These are phyloP conservation scores for Orobanche coerulescens DNA, from an alignment of 257 asterid genomes.

Conservation along the genomic window DNA sequence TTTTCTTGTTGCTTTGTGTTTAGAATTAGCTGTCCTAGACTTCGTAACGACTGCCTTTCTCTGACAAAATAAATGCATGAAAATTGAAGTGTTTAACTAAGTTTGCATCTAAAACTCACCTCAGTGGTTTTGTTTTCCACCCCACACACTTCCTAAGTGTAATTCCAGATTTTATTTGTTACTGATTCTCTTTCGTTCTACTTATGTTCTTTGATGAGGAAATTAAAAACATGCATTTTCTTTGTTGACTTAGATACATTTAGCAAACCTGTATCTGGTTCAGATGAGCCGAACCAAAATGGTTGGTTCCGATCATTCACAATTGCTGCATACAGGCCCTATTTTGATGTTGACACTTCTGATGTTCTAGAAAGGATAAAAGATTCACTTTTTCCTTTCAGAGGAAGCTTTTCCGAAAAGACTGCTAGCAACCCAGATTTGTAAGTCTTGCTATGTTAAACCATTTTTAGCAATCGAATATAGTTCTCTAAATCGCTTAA, in stretches of 20 bases:
- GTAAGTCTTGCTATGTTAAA: conserved; percentile 38
- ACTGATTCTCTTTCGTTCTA: background rate
- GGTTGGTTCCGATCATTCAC: conserved; percentile 89
- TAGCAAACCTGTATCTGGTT: conserved; percentile 64
- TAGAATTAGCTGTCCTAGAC: background rate
- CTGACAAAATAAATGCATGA: background rate
- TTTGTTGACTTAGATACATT: conserved; percentile 59
- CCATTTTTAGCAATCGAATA: background rate
- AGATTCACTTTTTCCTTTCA: conserved; percentile 85
- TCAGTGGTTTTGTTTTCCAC: conserved; percentile 6
- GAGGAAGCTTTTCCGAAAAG: conserved; percentile 81
- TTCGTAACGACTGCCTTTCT: background rate
- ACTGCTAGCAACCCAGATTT: conserved; percentile 78
- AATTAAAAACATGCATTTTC: background rate
- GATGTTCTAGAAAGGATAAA: conserved; percentile 88
- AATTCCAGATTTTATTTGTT: background rate
- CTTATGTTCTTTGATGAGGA: background rate
- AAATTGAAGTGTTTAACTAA: background rate
- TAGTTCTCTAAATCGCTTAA: conserved; percentile 1
- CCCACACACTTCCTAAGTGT: background rate
- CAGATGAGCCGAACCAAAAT: conserved; percentile 68
- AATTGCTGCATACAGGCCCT: conserved; percentile 84
- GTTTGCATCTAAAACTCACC: conserved; percentile 6
- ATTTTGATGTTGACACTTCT: conserved; percentile 92
- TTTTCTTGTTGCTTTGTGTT: background rate